Percentiles rank a stretch among this genome's conserved stretches.
phyloP scores from a whole-genome alignment of 73 alveolate species.

The Paramecium pentaurelia region DNA sequence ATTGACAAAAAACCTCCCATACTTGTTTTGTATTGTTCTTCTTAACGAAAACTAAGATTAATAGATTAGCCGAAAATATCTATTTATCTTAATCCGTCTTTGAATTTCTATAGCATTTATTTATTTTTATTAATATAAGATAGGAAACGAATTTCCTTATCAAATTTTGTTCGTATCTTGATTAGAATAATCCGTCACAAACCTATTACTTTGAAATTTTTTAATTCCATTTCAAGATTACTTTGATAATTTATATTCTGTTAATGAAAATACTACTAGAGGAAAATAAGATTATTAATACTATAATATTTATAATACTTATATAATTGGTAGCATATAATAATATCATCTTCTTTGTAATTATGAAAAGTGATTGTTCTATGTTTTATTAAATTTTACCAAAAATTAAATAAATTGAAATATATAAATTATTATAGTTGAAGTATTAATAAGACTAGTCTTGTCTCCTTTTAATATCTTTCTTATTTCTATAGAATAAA shows the following conservation, averaged over 20 bases:
- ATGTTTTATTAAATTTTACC: neutral
- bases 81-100: neutral
- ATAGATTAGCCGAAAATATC: slow-evolving; percentile 31
- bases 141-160: neutral
- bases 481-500: neutral
- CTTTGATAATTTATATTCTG: too few species aligned
- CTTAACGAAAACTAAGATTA: neutral
- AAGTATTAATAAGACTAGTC: too few species aligned
- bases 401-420: neutral
- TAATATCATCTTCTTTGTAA: neutral
- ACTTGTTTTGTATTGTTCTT: neutral
- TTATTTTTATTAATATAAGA: neutral
- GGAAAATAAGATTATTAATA: neutral
- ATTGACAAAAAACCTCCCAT: slow-evolving; percentile 19
- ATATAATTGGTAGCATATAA: neutral
- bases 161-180: neutral
- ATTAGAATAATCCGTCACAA: neutral
- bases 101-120: neutral
- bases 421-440: too few species aligned
- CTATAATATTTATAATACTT: neutral
- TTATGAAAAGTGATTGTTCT: neutral
- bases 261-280: neutral
- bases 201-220: neutral
- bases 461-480: neutral
- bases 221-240: neutral